Conservation (phyloP, 2,329 filamentous ascomycete genomes). For the Colletotrichum higginsianum region DNA sequence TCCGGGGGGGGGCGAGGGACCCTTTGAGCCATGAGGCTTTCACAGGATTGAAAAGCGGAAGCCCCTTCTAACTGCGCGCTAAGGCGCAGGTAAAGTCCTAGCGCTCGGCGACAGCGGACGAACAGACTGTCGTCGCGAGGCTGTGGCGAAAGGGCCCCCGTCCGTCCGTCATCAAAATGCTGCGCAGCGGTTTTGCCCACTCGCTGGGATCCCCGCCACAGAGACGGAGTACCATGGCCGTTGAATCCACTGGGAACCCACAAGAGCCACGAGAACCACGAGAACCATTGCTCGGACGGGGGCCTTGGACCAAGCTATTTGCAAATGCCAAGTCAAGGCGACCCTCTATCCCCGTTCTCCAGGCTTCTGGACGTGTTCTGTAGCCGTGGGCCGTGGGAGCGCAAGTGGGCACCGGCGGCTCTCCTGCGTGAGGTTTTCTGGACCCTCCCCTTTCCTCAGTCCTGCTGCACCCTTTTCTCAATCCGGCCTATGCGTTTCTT, state of each 20-base stretch:
- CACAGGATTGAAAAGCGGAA: too few relatives aligned
- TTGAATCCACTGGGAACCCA: not conserved
- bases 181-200: conserved; percentile 33
- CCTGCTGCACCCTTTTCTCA: conserved; percentile 26
- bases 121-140: conserved; percentile 39
- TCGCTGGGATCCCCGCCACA: conserved; percentile 33
- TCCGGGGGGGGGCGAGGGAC: conserved; percentile 17
- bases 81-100: conserved; percentile 16
- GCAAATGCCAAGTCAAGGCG: conserved; percentile 37
- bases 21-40: too few relatives aligned
- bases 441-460: conserved; percentile 3
- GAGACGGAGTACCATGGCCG: not conserved
- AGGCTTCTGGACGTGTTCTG: conserved; percentile 40
- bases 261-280: too few relatives aligned
- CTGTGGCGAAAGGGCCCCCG: conserved; percentile 36
- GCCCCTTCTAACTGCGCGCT: not conserved
- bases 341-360: conserved; percentile 28
- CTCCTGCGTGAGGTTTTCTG: conserved; percentile 28
- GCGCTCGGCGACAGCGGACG: conserved; percentile 38
- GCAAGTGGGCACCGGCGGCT: conserved; percentile 16
- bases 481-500: conserved; percentile 24
- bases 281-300: conserved; percentile 22
- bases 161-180: conserved; percentile 26
- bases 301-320: conserved; percentile 36
- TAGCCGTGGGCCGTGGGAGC: conserved; percentile 29